A percentile compares a stretch with the other conserved stretches of the same genome.
phyloP scores from a whole-genome alignment of 1,284 basidiomycete genomes.

The Ganoderma boninense region DNA sequence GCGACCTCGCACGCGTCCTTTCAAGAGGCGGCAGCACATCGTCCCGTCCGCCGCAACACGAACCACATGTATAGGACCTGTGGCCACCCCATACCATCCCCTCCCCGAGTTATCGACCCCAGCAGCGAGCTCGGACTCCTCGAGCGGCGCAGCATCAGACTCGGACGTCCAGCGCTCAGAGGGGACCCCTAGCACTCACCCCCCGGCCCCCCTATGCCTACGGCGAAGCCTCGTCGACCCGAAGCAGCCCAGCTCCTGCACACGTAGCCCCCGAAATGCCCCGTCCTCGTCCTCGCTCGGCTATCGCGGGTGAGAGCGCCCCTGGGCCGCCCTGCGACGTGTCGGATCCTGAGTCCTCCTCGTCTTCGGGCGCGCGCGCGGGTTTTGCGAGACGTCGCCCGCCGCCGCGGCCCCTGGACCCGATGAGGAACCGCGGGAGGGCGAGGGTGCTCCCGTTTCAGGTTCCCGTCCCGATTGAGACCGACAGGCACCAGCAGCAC shows the following conservation, averaged over 20 bases:
- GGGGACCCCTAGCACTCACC: conserved; percentile 9
- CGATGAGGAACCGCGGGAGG: too few relatives aligned
- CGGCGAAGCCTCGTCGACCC: conserved; percentile 11
- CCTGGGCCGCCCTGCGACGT: too few relatives aligned
- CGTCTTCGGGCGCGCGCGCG: too few relatives aligned
- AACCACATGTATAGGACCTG: neutral
- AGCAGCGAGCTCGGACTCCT: conserved; percentile 30
- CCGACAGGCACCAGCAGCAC: too few relatives aligned
- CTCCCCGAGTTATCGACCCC: conserved; percentile 27
- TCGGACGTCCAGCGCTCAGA: conserved; percentile 5
- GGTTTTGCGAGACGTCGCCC: too few relatives aligned
- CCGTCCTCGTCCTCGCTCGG: conserved; percentile 14
- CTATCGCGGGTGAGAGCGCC: neutral
- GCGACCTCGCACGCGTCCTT: conserved; percentile 60
- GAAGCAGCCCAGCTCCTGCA: conserved; percentile 16
- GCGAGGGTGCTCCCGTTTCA: too few relatives aligned
- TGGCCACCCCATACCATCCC: neutral
- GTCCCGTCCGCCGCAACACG: neutral
- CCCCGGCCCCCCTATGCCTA: neutral
- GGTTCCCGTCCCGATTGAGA: too few relatives aligned
- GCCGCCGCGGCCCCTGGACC: too few relatives aligned
- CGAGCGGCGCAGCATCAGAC: conserved; percentile 15
- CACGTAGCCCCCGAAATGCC: neutral
- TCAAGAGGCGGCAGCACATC: conserved; percentile 55
- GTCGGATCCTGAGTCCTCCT: too few relatives aligned